Evolutionary conservation across 1,139 yeast genomes (phyloP).

Genomic region (Sugiyamaella japonica): DNA sequence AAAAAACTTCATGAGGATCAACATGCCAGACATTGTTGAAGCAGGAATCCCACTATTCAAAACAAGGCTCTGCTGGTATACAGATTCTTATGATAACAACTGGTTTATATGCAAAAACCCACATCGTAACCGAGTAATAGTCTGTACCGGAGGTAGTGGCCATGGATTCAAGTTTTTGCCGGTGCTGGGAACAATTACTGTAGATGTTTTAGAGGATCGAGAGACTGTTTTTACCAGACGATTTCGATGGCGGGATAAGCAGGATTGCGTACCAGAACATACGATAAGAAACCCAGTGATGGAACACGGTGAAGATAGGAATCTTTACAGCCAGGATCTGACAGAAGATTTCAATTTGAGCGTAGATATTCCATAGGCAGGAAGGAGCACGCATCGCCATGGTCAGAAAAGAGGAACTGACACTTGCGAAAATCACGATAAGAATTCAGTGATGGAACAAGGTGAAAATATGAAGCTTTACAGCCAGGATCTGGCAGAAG

Average conservation of each 20-base stretch:
- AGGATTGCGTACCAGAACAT: neutral
- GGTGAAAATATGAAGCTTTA: neutral
- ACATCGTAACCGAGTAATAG: slow-evolving; percentile 41
- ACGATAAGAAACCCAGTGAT: neutral
- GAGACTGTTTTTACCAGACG: neutral
- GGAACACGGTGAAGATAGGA: neutral
- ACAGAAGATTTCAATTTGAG: neutral
- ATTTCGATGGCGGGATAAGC: slow-evolving; percentile 3
- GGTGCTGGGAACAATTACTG: slow-evolving; percentile 18
- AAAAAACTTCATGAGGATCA: slow-evolving; percentile 16
- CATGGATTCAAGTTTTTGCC: slow-evolving; percentile 35
- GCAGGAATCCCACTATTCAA: slow-evolving; percentile 21
- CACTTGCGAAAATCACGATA: too few relatives aligned
- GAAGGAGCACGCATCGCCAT: too few relatives aligned
- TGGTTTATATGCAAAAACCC: slow-evolving; percentile 7
- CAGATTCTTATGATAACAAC: slow-evolving; percentile 45
- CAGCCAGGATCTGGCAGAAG: neutral
- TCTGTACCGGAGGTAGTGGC: slow-evolving; percentile 51
- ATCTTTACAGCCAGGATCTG: neutral
- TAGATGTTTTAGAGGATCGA: slow-evolving; percentile 2
- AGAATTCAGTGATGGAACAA: neutral
- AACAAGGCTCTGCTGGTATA: slow-evolving; percentile 46
- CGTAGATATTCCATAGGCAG: neutral
- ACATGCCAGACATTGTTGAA: slow-evolving; percentile 22
- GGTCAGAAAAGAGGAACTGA: too few relatives aligned